Evolutionary conservation across 1,284 basidiomycete species (phyloP).

Genomic region (Ustilago tritici): DNA sequence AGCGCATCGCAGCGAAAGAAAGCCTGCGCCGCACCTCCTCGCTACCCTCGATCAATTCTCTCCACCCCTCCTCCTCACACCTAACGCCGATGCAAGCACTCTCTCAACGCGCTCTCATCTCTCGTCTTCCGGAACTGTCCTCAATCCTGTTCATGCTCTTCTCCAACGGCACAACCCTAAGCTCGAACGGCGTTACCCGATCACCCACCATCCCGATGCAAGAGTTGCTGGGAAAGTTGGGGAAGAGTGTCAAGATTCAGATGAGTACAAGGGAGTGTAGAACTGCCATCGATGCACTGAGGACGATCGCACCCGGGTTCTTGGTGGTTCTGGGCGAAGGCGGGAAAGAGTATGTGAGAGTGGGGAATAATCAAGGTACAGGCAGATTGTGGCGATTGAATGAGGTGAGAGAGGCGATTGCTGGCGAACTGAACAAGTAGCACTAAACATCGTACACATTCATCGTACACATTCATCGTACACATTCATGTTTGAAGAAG

Average conservation of each 20-base stretch:
- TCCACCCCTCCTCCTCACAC: background rate
- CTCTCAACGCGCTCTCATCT: slow-evolving; percentile 45
- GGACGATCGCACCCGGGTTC: slow-evolving; percentile 52
- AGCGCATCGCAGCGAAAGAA: slow-evolving; percentile 58
- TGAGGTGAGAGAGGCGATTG: slow-evolving; percentile 22
- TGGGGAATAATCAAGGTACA: slow-evolving; percentile 22
- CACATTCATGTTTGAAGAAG: no score
- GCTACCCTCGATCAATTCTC: slow-evolving; percentile 16
- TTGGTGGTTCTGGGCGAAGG: slow-evolving; percentile 30
- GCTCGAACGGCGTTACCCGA: slow-evolving; percentile 24
- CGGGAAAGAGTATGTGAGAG: slow-evolving; percentile 32
- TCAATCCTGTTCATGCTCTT: slow-evolving; percentile 61
- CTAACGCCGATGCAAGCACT: slow-evolving; percentile 37
- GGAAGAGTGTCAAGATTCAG: slow-evolving; percentile 47
- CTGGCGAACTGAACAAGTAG: slow-evolving; percentile 26
- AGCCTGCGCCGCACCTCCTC: slow-evolving; percentile 38
- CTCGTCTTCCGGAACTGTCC: slow-evolving; percentile 51
- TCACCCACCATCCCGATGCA: slow-evolving; percentile 47
- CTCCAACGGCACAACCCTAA: slow-evolving; percentile 41
- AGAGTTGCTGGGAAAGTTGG: slow-evolving; percentile 41
- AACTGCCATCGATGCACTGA: slow-evolving; percentile 36
- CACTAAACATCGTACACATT: background rate
- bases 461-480: no score
- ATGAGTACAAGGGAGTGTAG: slow-evolving; percentile 51
- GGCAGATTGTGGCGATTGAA: slow-evolving; percentile 33